Conservation (phyloP, 352 stramenopile species). For the Plasmopara halstedii region DNA sequence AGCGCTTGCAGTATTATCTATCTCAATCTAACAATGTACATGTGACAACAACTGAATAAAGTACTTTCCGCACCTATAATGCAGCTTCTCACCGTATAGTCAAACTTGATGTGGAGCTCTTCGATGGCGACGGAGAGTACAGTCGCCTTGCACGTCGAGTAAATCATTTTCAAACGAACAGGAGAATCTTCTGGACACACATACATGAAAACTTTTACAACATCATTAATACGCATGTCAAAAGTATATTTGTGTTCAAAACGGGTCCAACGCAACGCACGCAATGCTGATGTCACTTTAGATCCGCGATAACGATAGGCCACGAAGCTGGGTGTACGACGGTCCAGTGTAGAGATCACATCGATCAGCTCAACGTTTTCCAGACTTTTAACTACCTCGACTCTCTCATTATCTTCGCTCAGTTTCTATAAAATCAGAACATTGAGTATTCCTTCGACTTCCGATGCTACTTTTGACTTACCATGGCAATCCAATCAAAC, state of each 20-base stretch:
- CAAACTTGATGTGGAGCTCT: slow-evolving; percentile 58
- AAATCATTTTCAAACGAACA: slow-evolving; percentile 87
- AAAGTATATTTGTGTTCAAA: background rate
- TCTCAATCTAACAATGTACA: slow-evolving; percentile 51
- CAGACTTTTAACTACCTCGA: slow-evolving; percentile 74
- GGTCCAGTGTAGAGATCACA: slow-evolving; percentile 46
- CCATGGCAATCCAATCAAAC: slow-evolving; percentile 87
- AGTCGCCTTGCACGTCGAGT: slow-evolving; percentile 85
- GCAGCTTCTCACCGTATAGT: slow-evolving; percentile 40
- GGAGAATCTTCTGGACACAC: slow-evolving; percentile 83
- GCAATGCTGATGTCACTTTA: slow-evolving; percentile 22
- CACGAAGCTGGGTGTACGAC: slow-evolving; percentile 66
- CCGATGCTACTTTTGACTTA: slow-evolving; percentile 12
- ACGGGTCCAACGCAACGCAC: slow-evolving; percentile 17
- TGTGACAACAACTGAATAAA: background rate
- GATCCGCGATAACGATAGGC: slow-evolving; percentile 59
- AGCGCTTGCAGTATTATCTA: slow-evolving; percentile 49
- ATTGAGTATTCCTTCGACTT: too few relatives aligned
- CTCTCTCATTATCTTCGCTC: slow-evolving; percentile 63
- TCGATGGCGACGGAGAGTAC: slow-evolving; percentile 57
- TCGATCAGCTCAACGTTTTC: slow-evolving; percentile 66
- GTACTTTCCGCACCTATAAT: background rate
- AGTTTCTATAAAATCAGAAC: slow-evolving; percentile 50
- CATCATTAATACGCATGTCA: background rate
- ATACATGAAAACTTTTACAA: slow-evolving; percentile 77